phyloP scores from a whole-genome alignment of 495 filamentous ascomycete species.

The Aspergillus saccharolyticus region DNA sequence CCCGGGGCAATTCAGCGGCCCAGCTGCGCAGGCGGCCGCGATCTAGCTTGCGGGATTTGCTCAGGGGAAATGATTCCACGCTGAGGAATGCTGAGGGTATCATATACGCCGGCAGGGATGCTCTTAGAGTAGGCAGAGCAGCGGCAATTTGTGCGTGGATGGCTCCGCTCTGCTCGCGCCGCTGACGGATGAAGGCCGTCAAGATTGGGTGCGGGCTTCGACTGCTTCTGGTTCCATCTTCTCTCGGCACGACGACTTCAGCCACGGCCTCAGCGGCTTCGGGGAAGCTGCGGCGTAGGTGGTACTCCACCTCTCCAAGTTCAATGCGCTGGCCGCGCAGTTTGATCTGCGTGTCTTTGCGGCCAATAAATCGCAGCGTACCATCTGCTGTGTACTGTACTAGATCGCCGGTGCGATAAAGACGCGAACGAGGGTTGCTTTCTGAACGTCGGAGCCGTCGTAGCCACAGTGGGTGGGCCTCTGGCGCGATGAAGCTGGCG shows the following conservation, averaged over 20 bases:
- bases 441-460: slow-evolving; percentile 6
- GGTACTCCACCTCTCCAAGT: slow-evolving; percentile 34
- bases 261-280: slow-evolving; percentile 4
- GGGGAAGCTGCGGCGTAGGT: slow-evolving; percentile 2
- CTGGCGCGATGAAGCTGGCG: slow-evolving; percentile 27
- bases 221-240: too few species aligned
- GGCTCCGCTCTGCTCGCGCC: not conserved
- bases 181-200: not conserved
- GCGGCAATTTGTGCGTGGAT: not conserved
- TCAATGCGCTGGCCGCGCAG: slow-evolving; percentile 43
- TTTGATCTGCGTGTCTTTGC: slow-evolving; percentile 38
- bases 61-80: not conserved
- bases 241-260: not conserved
- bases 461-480: slow-evolving; percentile 28
- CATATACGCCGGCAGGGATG: not conserved
- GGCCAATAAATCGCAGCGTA: slow-evolving; percentile 13
- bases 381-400: slow-evolving; percentile 14
- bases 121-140: not conserved
- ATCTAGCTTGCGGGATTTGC: not conserved
- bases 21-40: not conserved
- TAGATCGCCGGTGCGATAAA: slow-evolving; percentile 27
- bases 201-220: not conserved
- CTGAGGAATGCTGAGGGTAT: not conserved
- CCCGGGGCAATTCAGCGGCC: not conserved
- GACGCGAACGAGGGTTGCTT: not conserved